Evolutionary conservation across 179 eudicot genomes (phyloP), one percentile per base, ranked within the genome.

Genomic region (Corrigiola litoralis): DNA sequence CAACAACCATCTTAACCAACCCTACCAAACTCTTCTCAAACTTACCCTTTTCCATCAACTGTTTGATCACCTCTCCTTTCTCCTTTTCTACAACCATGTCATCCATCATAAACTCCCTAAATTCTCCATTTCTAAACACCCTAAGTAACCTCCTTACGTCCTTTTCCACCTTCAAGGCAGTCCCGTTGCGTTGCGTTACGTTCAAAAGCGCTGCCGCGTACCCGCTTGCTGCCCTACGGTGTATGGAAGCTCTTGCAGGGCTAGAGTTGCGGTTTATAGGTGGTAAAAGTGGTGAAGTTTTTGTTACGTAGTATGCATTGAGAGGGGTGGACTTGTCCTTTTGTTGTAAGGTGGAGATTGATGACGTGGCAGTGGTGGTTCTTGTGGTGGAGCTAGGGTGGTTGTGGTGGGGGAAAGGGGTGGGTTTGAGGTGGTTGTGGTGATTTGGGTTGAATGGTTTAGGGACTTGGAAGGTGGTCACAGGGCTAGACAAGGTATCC

Each of bases 181-280:
- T 24, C 63, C 72, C 73, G 66, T 70, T 70, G 52, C 54, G 25
- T 14, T 71, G 74, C 0, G 88, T 74, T 5, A 65, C 57, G 61
- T 82, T 87, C 29, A 87, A 25, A 16, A 89, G 88, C 11, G 96
- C 94, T 2, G 89, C 88, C 2, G 96, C 96, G 55, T 89, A 89
- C 47, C 96, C 96, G 27, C 75, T 79, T 24, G 92, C 81, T 6
- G 92, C 72, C 17, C 55, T 66, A 0, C 60, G 78, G 46, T 82
- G 87, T 64, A 62, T 18, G 16, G 54, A 9, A 23, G 56, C 55
- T 5, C 65, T 57, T 41, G 75, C 67, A 18, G 63, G 68, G 24
- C 55, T 67, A 58, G 49, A 70, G 55, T 9, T 42, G 55, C 0
- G 68, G 74, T 7, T 1, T 41, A 24, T 13, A 12, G 33, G 66